phyloP scores from a whole-genome alignment of 1,139 yeast species.

The Debaryomyces robertsiae region DNA sequence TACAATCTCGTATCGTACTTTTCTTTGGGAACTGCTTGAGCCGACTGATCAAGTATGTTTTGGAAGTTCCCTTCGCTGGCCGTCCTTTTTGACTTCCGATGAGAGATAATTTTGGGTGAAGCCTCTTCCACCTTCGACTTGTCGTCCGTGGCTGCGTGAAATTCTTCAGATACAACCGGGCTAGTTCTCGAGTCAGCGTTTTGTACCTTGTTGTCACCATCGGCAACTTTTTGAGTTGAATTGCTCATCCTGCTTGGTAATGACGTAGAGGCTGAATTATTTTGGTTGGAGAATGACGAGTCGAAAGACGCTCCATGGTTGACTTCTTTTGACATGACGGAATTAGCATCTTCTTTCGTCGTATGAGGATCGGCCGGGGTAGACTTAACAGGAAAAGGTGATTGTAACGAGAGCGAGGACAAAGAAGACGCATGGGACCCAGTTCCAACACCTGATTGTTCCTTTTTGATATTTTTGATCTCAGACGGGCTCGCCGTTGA shows the following conservation, averaged over 20 bases:
- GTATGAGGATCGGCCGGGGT: conserved; percentile 62
- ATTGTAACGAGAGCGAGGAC: conserved; percentile 36
- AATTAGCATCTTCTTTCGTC: conserved; percentile 54
- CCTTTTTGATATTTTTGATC: conserved; percentile 3
- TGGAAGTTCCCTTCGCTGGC: conserved; percentile 36
- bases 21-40: conserved; percentile 24
- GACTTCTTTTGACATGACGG: conserved; percentile 40
- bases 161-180: not conserved
- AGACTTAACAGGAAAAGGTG: conserved; percentile 46
- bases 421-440: conserved; percentile 21
- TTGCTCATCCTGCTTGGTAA: conserved; percentile 11
- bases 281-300: conserved; percentile 11
- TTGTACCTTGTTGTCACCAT: not conserved
- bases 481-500: conserved; percentile 4
- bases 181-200: not conserved
- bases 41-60: conserved; percentile 21
- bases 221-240: not conserved
- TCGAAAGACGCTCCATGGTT: conserved; percentile 10
- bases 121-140: conserved; percentile 10
- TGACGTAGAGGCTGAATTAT: conserved; percentile 17
- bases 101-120: conserved; percentile 53
- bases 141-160: not conserved
- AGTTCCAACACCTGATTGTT: conserved; percentile 6
- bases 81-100: conserved; percentile 44
- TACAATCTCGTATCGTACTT: conserved; percentile 39